Evolutionary conservation across 345 rosid genomes (phyloP).

Genomic region (Aethionema arabicum): DNA sequence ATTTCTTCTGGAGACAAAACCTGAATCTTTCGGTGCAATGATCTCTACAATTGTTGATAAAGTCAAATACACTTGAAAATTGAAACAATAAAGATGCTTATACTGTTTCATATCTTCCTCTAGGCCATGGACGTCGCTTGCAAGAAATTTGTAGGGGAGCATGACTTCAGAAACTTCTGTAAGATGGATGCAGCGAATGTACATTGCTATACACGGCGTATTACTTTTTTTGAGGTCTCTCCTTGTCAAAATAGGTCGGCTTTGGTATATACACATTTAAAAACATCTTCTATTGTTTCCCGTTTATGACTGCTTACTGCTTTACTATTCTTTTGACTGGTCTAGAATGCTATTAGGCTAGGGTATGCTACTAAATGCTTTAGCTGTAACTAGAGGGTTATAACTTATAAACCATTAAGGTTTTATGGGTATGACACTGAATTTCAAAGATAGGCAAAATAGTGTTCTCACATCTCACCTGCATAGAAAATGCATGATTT

Average conservation of each 20-base stretch:
- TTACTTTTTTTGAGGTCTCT: constrained; percentile 61
- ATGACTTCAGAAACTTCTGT: constrained; percentile 91
- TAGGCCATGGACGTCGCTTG: constrained; percentile 87
- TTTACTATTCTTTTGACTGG: constrained; percentile 4
- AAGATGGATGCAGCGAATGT: constrained; percentile 96
- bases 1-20: constrained; percentile 73
- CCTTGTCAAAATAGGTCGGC: constrained; percentile 68
- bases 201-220: constrained; percentile 63
- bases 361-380: background rate
- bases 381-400: background rate
- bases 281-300: constrained; percentile 1
- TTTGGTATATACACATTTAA: constrained; percentile 27
- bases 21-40: constrained; percentile 59
- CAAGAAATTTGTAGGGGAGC: constrained; percentile 79
- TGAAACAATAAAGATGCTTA: constrained; percentile 20
- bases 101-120: constrained; percentile 22
- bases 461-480: constrained; percentile 3
- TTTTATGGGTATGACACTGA: background rate
- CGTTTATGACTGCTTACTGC: constrained; percentile 12
- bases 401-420: constrained; percentile 1
- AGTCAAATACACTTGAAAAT: background rate
- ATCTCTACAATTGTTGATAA: constrained; percentile 23
- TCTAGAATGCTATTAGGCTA: constrained; percentile 2
- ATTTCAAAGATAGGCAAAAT: background rate
- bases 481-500: no score